Base-by-base conservation (phyloP, 2,329 filamentous ascomycete species). In the Neocucurbitaria cava region DNA sequence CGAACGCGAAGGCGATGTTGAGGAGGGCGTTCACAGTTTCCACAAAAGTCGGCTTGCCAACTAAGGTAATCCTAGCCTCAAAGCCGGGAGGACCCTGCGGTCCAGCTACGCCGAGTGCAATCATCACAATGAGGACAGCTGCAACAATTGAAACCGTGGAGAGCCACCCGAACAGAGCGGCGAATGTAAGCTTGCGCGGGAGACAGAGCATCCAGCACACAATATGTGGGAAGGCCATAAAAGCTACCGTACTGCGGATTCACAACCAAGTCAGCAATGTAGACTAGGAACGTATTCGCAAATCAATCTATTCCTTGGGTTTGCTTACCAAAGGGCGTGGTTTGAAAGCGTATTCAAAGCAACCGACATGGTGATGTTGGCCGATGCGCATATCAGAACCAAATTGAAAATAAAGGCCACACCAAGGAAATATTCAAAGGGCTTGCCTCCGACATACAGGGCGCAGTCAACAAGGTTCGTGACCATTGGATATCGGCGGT, bases 1-100 rank as follows among this genome's bases (percentile, higher is more conserved):
- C 76, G 77, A 88, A 91, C 38, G 89, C 87, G 58, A 91, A 88
- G 52, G 89, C 82, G 50, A 91, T 89, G 76, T 90, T 90, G 11
- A 73, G 54, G 3, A 69, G 58, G 8, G 68, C 59, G 43, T 70
- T 69, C 20, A 71, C 62, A 3, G 67, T 51, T 46, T 69, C 58
- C 11, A 69, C 60, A 28, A 71, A 70, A 1, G 55, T 69, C 8
- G 68, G 67, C 39, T 68, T 67, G 31, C 66, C 66, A 10, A 70
- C 58, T 3, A 70, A 53, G 2, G 41, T 58, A 11, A 69, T 66
- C 15, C 57, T 51, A 26, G 24, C 61, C 7, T 70, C 57, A 46
- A 69, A 70, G n/a, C 66, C 61, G 7, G 66, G 66, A 17, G 68
- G 68, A 3, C 65, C 66, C 46, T 75, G 74, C 3, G 78, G 77